Percentiles rank a stretch among this genome's conserved stretches.
Evolutionary conservation across 768 basidiomycete species (phyloP).

Genomic region (Boletus barrowsii): DNA sequence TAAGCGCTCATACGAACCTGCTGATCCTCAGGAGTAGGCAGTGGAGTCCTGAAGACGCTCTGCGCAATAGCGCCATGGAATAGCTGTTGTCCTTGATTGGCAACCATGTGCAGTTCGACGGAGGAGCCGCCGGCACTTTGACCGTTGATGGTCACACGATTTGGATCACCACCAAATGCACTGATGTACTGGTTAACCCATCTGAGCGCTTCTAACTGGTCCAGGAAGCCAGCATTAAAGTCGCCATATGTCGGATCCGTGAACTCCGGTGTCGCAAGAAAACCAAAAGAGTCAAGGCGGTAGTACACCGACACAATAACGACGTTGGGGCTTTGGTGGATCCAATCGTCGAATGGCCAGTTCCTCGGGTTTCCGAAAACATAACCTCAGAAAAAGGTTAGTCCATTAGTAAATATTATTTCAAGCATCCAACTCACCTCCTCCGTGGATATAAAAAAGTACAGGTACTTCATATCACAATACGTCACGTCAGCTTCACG

Average conservation of each 20-base stretch:
- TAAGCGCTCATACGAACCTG: constrained; percentile 35
- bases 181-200: constrained; percentile 39
- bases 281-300: constrained; percentile 61
- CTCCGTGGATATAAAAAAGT: constrained; percentile 41
- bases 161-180: constrained; percentile 40
- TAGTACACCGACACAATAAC: constrained; percentile 68
- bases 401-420: not conserved
- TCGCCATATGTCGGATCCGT: constrained; percentile 39
- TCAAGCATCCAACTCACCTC: constrained; percentile 22
- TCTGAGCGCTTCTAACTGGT: constrained; percentile 44
- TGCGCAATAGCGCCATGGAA: constrained; percentile 61
- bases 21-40: constrained; percentile 51
- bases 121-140: constrained; percentile 57
- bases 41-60: constrained; percentile 52
- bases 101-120: constrained; percentile 57
- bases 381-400: constrained; percentile 39
- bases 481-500: not conserved
- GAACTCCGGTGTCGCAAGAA: constrained; percentile 52
- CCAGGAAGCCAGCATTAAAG: constrained; percentile 52
- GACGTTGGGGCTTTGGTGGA: constrained; percentile 59
- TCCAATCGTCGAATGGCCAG: constrained; percentile 67
- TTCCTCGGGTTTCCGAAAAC: constrained; percentile 58
- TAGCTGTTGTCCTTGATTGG: constrained; percentile 36
- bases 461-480: constrained; percentile 32
- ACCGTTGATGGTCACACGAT: constrained; percentile 50